phyloP scores from a whole-genome alignment of 176 grass and related monocot species.

The Puccinellia tenuiflora region DNA sequence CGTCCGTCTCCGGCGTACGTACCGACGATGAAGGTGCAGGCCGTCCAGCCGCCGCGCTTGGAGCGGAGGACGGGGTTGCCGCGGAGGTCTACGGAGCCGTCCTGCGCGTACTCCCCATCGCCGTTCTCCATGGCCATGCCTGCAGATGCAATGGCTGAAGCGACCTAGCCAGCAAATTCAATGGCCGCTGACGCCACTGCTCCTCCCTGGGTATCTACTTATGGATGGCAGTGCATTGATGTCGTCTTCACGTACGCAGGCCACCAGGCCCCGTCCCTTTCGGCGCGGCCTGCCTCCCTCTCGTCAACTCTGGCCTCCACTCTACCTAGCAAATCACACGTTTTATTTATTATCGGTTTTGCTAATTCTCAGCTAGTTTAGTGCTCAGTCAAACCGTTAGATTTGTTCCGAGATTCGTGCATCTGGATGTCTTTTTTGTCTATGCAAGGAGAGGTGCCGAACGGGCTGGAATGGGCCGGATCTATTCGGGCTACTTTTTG shows the following conservation, averaged over 20 bases:
- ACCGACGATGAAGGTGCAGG: slow-evolving; percentile 85
- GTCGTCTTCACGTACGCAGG: not conserved
- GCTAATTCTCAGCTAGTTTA: too few relatives aligned
- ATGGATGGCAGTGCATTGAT: not conserved
- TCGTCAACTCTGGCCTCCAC: not conserved
- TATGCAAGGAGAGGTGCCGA: too few relatives aligned
- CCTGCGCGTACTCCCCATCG: slow-evolving; percentile 37
- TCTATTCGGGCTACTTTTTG: too few relatives aligned
- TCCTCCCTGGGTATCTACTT: not conserved
- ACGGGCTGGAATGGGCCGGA: too few relatives aligned
- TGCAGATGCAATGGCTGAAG: not conserved
- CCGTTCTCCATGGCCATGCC: slow-evolving; percentile 24
- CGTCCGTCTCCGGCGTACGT: not conserved
- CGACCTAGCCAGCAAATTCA: not conserved
- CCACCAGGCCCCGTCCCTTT: not conserved
- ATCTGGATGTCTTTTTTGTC: too few relatives aligned
- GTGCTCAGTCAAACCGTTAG: too few relatives aligned
- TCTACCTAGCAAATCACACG: not conserved
- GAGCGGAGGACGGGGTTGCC: slow-evolving; percentile 69
- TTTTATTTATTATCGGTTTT: not conserved
- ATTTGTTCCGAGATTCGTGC: too few relatives aligned
- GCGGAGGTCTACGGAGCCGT: slow-evolving; percentile 81
- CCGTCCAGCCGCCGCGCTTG: slow-evolving; percentile 68
- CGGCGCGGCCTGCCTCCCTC: too few relatives aligned
- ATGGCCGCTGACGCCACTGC: not conserved